phyloP scores from a whole-genome alignment of 768 basidiomycete genomes.

The Suillus tomentosus region DNA sequence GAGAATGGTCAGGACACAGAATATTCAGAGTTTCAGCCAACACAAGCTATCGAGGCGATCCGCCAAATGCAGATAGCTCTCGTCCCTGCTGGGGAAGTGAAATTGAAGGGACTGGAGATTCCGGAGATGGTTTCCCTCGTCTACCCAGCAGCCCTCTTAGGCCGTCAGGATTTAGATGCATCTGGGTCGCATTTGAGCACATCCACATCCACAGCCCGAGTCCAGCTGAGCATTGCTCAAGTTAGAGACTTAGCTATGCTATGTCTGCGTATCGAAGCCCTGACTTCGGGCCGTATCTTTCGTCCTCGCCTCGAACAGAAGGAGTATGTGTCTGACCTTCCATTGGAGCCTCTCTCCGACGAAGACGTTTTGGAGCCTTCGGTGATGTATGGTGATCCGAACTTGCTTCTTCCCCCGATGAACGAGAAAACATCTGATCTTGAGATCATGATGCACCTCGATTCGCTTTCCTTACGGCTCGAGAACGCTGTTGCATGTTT shows the following conservation, averaged over 20 bases:
- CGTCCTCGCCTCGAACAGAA: conserved; percentile 46
- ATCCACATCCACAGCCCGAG: conserved; percentile 33
- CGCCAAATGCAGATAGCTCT: conserved; percentile 69
- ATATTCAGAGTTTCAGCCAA: conserved; percentile 56
- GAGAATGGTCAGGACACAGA: conserved; percentile 60
- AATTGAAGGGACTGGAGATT: conserved; percentile 92
- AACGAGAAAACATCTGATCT: conserved; percentile 68
- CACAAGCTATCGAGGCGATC: conserved; percentile 73
- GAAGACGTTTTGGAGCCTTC: conserved; percentile 31
- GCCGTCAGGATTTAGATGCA: conserved; percentile 63
- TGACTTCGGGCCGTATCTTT: conserved; percentile 65
- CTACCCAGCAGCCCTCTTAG: conserved; percentile 74
- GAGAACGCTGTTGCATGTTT: conserved; percentile 63
- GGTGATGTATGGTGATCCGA: conserved; percentile 60
- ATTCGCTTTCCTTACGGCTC: conserved; percentile 73
- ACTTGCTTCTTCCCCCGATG: conserved; percentile 67
- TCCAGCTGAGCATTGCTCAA: conserved; percentile 73
- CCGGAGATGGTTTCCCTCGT: conserved; percentile 86
- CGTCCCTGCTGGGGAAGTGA: conserved; percentile 82
- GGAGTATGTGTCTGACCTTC: conserved; percentile 31
- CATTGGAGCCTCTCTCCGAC: conserved; percentile 13
- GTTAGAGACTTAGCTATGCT: conserved; percentile 72
- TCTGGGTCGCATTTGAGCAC: conserved; percentile 20
- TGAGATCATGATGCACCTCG: conserved; percentile 74
- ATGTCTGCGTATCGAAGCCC: conserved; percentile 78